These are phyloP conservation scores for Bremia lactucae DNA, from an alignment of 352 stramenopile species.

Conservation along the genomic window DNA sequence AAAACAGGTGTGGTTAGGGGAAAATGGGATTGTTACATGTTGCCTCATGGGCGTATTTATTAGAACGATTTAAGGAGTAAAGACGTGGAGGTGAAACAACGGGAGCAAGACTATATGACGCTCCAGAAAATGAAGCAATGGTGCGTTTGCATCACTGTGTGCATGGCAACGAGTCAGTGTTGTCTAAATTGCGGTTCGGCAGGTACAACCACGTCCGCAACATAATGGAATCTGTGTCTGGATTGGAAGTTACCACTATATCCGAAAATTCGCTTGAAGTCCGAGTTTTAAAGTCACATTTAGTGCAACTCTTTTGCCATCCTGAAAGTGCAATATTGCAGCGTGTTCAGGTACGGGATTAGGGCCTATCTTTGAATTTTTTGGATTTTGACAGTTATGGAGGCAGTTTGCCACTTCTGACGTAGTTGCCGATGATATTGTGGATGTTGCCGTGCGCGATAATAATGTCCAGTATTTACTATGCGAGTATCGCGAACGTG, in stretches of 20 bases:
- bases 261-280: conserved; percentile 54
- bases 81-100: conserved; percentile 59
- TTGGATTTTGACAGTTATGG: not conserved
- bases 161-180: too few relatives aligned
- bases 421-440: conserved; percentile 33
- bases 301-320: conserved; percentile 50
- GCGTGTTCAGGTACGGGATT: conserved; percentile 39
- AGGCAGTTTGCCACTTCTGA: conserved; percentile 2
- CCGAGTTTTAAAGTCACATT: conserved; percentile 36
- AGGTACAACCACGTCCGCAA: conserved; percentile 60
- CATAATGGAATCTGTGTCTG: conserved; percentile 40
- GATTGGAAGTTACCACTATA: conserved; percentile 46
- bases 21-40: conserved; percentile 2
- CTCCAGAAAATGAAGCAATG: conserved; percentile 69
- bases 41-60: not conserved
- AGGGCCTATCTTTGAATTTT: not conserved
- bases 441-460: conserved; percentile 38
- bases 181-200: not conserved
- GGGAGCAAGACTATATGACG: conserved; percentile 56
- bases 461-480: conserved; percentile 51
- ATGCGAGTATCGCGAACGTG: conserved; percentile 48
- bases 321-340: conserved; percentile 37
- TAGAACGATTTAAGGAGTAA: conserved; percentile 61
- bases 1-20: conserved; percentile 32
- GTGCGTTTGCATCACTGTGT: too few relatives aligned